Evolutionary conservation across 495 filamentous ascomycete species (phyloP).

Genomic region (Amorphotheca resinae): DNA sequence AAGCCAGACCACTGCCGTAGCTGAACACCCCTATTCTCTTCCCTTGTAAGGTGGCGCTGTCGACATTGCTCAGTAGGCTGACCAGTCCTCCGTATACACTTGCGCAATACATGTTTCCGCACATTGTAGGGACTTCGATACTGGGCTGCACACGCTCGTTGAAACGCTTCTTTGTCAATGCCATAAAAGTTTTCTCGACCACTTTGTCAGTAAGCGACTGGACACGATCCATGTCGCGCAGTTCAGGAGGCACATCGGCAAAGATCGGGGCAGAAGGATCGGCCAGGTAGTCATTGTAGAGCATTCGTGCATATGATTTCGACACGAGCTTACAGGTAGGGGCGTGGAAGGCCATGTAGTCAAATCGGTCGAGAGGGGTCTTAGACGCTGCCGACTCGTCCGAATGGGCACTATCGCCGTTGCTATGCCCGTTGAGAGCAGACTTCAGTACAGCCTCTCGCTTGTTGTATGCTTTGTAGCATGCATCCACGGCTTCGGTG

Average conservation of each 20-base stretch:
- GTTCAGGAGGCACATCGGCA: conserved; percentile 72
- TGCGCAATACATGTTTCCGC: conserved; percentile 98
- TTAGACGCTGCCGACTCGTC: conserved; percentile 35
- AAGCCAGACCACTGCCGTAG: conserved; percentile 88
- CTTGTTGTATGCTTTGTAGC: conserved; percentile 89
- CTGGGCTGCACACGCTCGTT: conserved; percentile 73
- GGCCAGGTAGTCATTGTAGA: conserved; percentile 91
- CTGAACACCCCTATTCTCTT: conserved; percentile 89
- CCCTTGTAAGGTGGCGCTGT: conserved; percentile 53
- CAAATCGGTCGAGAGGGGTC: conserved; percentile 79
- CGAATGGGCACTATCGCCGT: conserved; percentile 36
- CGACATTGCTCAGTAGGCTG: conserved; percentile 61
- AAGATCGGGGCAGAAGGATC: conserved; percentile 69
- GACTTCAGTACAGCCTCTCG: conserved; percentile 63
- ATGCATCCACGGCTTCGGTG: conserved; percentile 84
- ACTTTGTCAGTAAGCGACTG: conserved; percentile 82
- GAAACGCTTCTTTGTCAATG: conserved; percentile 89
- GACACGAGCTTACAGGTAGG: conserved; percentile 96
- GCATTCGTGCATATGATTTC: conserved; percentile 87
- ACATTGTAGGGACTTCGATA: conserved; percentile 82
- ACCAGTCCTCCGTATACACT: conserved; percentile 83
- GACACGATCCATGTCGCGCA: conserved; percentile 74
- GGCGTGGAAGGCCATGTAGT: conserved; percentile 90
- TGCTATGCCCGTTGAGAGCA: conserved; percentile 35
- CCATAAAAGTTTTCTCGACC: conserved; percentile 96